Base-by-base conservation (phyloP, 257 asterid genomes). In the Gentiana macrophylla region DNA sequence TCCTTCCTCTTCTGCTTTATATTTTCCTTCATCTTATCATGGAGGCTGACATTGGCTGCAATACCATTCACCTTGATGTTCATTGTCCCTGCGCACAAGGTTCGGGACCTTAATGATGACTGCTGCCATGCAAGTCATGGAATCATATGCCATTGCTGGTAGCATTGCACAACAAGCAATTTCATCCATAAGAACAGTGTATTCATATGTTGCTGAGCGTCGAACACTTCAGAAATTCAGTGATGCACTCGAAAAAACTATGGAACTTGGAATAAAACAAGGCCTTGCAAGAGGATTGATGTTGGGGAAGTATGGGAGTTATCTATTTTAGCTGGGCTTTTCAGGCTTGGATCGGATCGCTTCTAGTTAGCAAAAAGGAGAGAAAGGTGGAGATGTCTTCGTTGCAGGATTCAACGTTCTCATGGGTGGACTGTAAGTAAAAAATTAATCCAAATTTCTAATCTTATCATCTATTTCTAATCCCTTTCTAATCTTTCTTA, bases 351-450 rank as follows among this genome's bases (percentile, higher is more conserved):
- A 54, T 81, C 0, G 96, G 96, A 32, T 86, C 96, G 1, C 57
- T 81, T 62, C 76, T 86, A 38, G 94, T 84, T 15, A 79, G 83
- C 79, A 84, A 76, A 66, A 59, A 5, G 68, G 71, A 9, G 96
- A 86, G 67, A 86, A 74, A 63, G 95, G 96, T 2, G 96, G 96
- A 5, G 91, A 81, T 53, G 47, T 86, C 47, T 86, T 86, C 48
- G 93, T 86, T 7, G 89, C 93, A 61, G 95, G 95, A 59, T 86
- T 86, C 85, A 83, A 86, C 15, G 84, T 86, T 38, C 89, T 84
- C 62, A 84, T 86, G 96, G 90, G 80, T 67, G 95, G 95, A 79
- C 36, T 86, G 93, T 83, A 59, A 80, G 87, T 80, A 52, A 7
- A 24, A 24, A 24, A 3, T 38, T 38, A 12, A 35, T 36, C 53